Evolutionary conservation across 2,329 filamentous ascomycete genomes (phyloP).

Genomic region (Fusarium pseudonygamai): DNA sequence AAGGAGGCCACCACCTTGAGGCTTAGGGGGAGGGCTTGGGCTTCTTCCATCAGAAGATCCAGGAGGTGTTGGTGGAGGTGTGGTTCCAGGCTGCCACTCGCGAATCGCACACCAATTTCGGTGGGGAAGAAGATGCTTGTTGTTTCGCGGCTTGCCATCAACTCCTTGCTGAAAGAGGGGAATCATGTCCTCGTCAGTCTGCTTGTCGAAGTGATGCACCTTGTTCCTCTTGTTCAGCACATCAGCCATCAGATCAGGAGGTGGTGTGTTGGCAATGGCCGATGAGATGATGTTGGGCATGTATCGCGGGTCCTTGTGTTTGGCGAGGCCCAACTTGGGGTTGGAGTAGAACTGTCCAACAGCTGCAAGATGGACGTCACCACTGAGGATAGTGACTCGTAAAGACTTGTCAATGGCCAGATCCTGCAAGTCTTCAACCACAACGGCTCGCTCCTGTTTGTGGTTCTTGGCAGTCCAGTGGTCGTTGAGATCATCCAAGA

Average conservation of each 20-base stretch:
- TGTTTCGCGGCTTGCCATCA: constrained; percentile 89
- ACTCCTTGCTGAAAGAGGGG: constrained; percentile 91
- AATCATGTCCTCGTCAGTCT: constrained; percentile 96
- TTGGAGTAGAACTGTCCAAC: constrained; percentile 96
- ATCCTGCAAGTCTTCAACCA: constrained; percentile 92
- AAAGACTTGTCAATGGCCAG: constrained; percentile 92
- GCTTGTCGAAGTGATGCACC: constrained; percentile 73
- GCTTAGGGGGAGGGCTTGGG: constrained; percentile 50
- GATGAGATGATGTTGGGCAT: constrained; percentile 97
- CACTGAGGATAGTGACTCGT: constrained; percentile 89
- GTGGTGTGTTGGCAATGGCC: constrained; percentile 91
- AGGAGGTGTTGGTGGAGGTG: constrained; percentile 75
- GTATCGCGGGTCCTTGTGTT: constrained; percentile 93
- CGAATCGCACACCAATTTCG: constrained; percentile 97
- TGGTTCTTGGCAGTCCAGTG: constrained; percentile 98
- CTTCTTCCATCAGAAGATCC: constrained; percentile 58
- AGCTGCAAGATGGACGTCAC: constrained; percentile 92
- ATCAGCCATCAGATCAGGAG: constrained; percentile 87
- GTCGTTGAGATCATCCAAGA: constrained; percentile 91
- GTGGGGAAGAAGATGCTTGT: constrained; percentile 86
- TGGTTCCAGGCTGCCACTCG: constrained; percentile 80
- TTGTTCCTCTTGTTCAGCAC: constrained; percentile 94
- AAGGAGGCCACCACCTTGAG: constrained; percentile 52
- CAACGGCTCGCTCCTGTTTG: constrained; percentile 85
- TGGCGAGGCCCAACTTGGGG: constrained; percentile 78